These are phyloP conservation scores for Podaxis pistillaris DNA, from an alignment of 768 basidiomycete species.

Conservation along the genomic window DNA sequence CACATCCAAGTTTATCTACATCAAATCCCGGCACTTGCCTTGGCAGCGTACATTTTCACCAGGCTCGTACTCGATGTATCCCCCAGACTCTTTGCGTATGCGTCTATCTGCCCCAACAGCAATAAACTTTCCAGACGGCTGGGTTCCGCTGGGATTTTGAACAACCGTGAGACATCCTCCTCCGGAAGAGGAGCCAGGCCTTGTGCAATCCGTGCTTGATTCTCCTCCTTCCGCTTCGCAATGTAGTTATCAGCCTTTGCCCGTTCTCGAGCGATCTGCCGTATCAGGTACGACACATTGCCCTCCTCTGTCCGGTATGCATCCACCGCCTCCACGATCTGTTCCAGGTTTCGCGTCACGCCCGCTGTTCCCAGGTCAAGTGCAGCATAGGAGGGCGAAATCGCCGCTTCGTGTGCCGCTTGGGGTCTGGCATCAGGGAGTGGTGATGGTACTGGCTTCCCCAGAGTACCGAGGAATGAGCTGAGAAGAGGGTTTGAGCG, in stretches of 20 bases:
- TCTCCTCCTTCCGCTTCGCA: conserved; percentile 89
- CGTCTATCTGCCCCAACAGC: conserved; percentile 85
- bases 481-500: conserved; percentile 78
- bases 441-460: conserved; percentile 41
- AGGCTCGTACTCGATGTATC: conserved; percentile 60
- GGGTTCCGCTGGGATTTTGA: conserved; percentile 88
- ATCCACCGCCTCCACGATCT: conserved; percentile 83
- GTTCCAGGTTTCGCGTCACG: conserved; percentile 75
- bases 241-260: conserved; percentile 75
- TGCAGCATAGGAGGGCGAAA: conserved; percentile 62
- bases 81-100: conserved; percentile 75
- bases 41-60: conserved; percentile 83
- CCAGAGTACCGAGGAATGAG: conserved; percentile 72
- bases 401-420: conserved; percentile 34
- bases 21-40: conserved; percentile 23
- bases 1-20: neutral
- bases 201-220: conserved; percentile 70
- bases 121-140: conserved; percentile 86
- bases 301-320: conserved; percentile 88
- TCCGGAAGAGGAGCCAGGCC: conserved; percentile 86
- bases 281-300: conserved; percentile 82
- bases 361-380: conserved; percentile 72
- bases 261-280: conserved; percentile 88
- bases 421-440: conserved; percentile 37
- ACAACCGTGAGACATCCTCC: conserved; percentile 79